These are phyloP conservation scores for Skeletonema marinoi DNA, from an alignment of 108 stramenopile species.

Conservation along the genomic window DNA sequence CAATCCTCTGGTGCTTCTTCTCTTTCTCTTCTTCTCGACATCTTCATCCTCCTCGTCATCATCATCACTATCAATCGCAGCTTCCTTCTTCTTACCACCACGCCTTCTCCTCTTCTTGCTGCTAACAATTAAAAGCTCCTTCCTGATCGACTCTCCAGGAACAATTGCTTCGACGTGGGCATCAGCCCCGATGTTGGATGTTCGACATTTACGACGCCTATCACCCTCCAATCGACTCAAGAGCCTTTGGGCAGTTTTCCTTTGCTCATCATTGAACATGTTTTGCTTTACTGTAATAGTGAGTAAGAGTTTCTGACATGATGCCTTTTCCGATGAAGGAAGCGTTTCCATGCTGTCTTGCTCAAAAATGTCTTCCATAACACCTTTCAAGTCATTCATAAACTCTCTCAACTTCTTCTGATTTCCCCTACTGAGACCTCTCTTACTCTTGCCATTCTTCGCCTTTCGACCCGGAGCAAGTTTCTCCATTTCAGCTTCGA, in stretches of 20 bases:
- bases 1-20: conserved; percentile 3
- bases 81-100: conserved; percentile 46
- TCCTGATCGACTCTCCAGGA: conserved; percentile 50
- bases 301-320: conserved; percentile 77
- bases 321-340: conserved; percentile 62
- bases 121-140: conserved; percentile 75
- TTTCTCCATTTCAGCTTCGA: conserved; percentile 43
- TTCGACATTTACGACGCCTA: conserved; percentile 76
- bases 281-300: conserved; percentile 80
- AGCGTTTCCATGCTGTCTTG: conserved; percentile 79
- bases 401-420: conserved; percentile 82
- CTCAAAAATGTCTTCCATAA: conserved; percentile 88
- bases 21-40: conserved; percentile 16
- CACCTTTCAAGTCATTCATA: conserved; percentile 79
- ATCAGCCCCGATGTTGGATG: conserved; percentile 45
- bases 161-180: conserved; percentile 12
- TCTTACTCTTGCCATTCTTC: conserved; percentile 30
- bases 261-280: conserved; percentile 79
- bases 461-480: conserved; percentile 32
- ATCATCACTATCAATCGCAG: conserved; percentile 29
- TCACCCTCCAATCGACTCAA: conserved; percentile 81
- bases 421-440: conserved; percentile 48
- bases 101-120: conserved; percentile 66
- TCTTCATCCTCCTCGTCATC: conserved; percentile 10
- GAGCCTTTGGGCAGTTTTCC: conserved; percentile 59